Percentiles rank a stretch among this genome's conserved stretches.
Conservation (phyloP, 2,329 filamentous ascomycete genomes). For the Cercospora janseana region DNA sequence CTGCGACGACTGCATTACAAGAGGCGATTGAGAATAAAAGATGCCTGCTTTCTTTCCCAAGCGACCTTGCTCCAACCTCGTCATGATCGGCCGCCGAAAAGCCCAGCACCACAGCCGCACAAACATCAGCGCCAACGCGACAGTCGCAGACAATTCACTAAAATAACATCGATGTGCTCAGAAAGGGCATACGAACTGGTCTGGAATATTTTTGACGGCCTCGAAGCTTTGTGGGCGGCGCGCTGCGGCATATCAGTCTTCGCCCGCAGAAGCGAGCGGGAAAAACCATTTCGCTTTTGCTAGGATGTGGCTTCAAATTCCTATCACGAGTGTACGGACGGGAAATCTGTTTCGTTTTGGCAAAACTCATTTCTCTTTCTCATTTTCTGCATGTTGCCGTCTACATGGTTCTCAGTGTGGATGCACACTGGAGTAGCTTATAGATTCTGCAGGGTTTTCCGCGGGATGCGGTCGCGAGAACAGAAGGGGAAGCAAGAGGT, state of each 20-base stretch:
- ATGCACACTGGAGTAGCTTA: too few species aligned
- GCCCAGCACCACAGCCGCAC: constrained; percentile 1
- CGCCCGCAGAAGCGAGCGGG: neutral
- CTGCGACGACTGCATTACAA: too few species aligned
- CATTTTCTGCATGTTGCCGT: too few species aligned
- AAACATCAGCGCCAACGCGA: constrained; percentile 13
- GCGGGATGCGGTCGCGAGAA: too few species aligned
- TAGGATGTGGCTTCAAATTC: too few species aligned
- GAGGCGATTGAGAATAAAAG: too few species aligned
- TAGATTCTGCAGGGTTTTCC: too few species aligned
- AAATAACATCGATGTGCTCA: neutral
- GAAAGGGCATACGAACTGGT: neutral
- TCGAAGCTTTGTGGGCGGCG: neutral
- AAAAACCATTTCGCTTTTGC: neutral
- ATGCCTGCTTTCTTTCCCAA: neutral
- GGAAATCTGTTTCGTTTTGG: too few species aligned
- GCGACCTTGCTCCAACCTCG: neutral
- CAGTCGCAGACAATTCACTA: neutral
- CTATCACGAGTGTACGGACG: too few species aligned
- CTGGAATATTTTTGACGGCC: neutral
- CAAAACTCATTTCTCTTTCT: too few species aligned
- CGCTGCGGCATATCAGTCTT: constrained; percentile 6
- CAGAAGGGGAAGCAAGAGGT: too few species aligned
- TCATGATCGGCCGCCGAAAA: neutral
- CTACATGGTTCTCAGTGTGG: too few species aligned